phyloP scores from a whole-genome alignment of 1,284 basidiomycete species.

The Rhodotorula glutinis region DNA sequence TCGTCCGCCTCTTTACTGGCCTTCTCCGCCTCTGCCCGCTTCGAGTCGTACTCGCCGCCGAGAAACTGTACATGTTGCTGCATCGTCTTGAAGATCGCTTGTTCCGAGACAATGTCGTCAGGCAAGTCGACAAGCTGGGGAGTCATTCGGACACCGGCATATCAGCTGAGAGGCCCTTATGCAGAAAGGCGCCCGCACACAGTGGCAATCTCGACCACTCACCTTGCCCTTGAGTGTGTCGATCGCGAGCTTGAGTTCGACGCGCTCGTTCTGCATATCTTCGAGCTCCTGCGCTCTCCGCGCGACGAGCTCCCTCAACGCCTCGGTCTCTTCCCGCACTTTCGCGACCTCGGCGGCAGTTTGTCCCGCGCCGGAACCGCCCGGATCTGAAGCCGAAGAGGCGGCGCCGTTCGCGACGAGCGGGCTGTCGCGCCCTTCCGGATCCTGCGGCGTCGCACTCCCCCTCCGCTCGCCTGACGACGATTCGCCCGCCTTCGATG shows the following conservation, averaged over 20 bases:
- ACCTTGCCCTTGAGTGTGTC: constrained; percentile 33
- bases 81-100: constrained; percentile 37
- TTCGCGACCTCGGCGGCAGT: background rate
- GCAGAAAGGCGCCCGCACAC: background rate
- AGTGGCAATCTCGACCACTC: background rate
- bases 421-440: background rate
- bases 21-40: constrained; percentile 33
- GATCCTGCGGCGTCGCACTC: background rate
- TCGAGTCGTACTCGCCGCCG: constrained; percentile 37
- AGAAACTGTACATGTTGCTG: constrained; percentile 39
- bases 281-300: constrained; percentile 32
- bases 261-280: constrained; percentile 27
- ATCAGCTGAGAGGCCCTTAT: background rate
- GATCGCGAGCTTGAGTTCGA: constrained; percentile 33
- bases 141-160: too few relatives aligned
- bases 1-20: constrained; percentile 39
- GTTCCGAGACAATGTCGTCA: constrained; percentile 42
- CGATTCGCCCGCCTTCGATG: background rate
- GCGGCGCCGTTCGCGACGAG: background rate
- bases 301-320: constrained; percentile 13
- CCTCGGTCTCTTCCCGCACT: constrained; percentile 15
- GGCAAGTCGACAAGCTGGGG: constrained; percentile 41
- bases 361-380: background rate
- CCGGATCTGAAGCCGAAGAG: too few relatives aligned
- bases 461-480: background rate